Evolutionary conservation across 2,329 filamentous ascomycete genomes (phyloP).

Genomic region (Ceratocystis alfenasii): DNA sequence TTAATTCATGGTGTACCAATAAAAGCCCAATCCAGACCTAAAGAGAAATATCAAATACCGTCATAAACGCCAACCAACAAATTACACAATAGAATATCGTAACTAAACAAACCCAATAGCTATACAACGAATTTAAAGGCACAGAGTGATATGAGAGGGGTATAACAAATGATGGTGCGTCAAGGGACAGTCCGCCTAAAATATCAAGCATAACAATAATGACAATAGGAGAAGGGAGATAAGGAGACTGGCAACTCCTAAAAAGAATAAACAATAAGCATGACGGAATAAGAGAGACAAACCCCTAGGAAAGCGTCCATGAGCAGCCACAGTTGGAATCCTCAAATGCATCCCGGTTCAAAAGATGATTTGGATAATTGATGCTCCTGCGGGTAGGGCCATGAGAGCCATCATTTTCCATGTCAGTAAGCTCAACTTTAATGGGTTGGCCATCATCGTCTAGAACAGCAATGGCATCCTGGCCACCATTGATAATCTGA

Average conservation of each 20-base stretch:
- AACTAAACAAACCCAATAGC: too few species aligned
- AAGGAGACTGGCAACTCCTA: slow-evolving; percentile 21
- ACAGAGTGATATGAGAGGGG: too few species aligned
- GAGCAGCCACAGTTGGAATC: slow-evolving; percentile 15
- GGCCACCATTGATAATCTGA: slow-evolving; percentile 33
- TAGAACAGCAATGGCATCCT: slow-evolving; percentile 29
- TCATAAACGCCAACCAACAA: too few species aligned
- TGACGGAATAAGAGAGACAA: slow-evolving; percentile 1
- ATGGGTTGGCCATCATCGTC: slow-evolving; percentile 33
- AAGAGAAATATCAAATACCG: too few species aligned
- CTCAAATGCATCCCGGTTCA: not conserved
- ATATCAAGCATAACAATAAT: not conserved
- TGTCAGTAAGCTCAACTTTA: slow-evolving; percentile 36
- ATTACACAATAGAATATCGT: too few species aligned
- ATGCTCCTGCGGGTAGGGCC: slow-evolving; percentile 1
- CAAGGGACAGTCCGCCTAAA: not conserved
- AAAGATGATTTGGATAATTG: not conserved
- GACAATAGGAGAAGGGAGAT: not conserved
- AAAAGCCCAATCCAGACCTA: too few species aligned
- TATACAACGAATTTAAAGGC: too few species aligned
- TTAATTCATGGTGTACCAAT: too few species aligned
- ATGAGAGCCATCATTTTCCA: slow-evolving; percentile 14
- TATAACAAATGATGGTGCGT: not conserved
- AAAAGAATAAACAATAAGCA: slow-evolving; percentile 3
- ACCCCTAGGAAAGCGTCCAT: slow-evolving; percentile 17